These are phyloP conservation scores for Globisporangium acanthophoron DNA, from an alignment of 352 stramenopile genomes.

Conservation along the genomic window DNA sequence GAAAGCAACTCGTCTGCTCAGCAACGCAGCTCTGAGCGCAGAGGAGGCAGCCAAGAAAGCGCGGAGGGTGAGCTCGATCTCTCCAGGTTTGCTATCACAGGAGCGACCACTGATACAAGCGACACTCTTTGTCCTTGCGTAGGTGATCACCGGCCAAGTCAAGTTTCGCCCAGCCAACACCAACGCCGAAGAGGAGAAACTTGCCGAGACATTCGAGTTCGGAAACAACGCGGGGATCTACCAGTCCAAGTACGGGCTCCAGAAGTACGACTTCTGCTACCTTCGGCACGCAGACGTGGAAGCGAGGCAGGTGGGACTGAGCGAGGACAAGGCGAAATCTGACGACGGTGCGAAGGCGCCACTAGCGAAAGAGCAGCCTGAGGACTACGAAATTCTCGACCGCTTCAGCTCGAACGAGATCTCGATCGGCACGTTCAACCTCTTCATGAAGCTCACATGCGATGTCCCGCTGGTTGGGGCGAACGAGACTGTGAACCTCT, in stretches of 20 bases:
- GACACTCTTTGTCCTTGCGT: neutral
- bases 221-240: conserved; percentile 56
- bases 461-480: conserved; percentile 37
- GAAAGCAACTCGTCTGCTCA: conserved; percentile 18
- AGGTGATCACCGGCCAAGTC: conserved; percentile 42
- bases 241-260: conserved; percentile 55
- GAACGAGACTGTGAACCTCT: conserved; percentile 41
- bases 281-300: conserved; percentile 33
- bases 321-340: conserved; percentile 12
- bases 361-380: conserved; percentile 2
- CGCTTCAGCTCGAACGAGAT: conserved; percentile 45
- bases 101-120: neutral
- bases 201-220: conserved; percentile 37
- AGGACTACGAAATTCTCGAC: conserved; percentile 41
- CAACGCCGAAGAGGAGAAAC: conserved; percentile 14
- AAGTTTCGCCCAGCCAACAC: conserved; percentile 51
- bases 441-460: conserved; percentile 61
- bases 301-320: conserved; percentile 19
- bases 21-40: conserved; percentile 9
- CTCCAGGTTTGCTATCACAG: no score
- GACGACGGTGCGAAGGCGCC: conserved; percentile 16
- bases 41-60: conserved; percentile 38
- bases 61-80: conserved; percentile 19
- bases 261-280: conserved; percentile 59
- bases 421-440: conserved; percentile 53